Base-by-base conservation (phyloP, 768 basidiomycete species). In the Podaxis sp. region DNA sequence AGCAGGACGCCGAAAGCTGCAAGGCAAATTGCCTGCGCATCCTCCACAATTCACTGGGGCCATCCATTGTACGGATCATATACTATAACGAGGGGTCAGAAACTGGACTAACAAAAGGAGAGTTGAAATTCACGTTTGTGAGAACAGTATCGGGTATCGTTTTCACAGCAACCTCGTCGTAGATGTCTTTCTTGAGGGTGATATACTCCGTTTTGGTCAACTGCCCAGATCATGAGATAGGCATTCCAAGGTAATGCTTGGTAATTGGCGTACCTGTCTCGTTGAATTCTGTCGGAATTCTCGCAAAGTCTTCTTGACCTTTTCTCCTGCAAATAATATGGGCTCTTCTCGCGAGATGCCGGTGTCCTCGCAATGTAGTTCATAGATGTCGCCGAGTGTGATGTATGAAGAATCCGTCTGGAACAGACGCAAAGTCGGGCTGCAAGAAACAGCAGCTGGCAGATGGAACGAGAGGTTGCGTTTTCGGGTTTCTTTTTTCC, bases 21-120 rank as follows among this genome's bases (percentile, higher is more conserved):
- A 90, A 73, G 8, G 96, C 89, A 74, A 98, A 97, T 75, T 98
- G 96, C 77, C 97, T 98, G 63, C 97, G 87, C 87, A 98, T 94
- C 63, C 92, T 84, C 96, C 96, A 99, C 2, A 98, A 81, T 68
- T 95, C 93, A 61, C 85, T 85, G 4, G 96, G 87, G 2, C 83
- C 84, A 51, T 82, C 77, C 93, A 98, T 96, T 24, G 90, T 89
- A 37, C 84, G 85, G 43, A 87, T 80, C 91, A 99, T 93, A 73
- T 95, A 98, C 97, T 99, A 55, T 56, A 37, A 57, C 60, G 17
- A 11, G 27, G 51, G 27, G 47, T 43, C 4, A 57, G n/a, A 61
- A 52, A 22, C 58, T 47, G 38, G 13, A n/a, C 27, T 57, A 64
- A 57, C 52, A 47, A 24, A 53, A 37, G 13, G 19, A 54, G 64